Conservation (phyloP, 202 grass and related monocot species). For the Musa balbisiana region DNA sequence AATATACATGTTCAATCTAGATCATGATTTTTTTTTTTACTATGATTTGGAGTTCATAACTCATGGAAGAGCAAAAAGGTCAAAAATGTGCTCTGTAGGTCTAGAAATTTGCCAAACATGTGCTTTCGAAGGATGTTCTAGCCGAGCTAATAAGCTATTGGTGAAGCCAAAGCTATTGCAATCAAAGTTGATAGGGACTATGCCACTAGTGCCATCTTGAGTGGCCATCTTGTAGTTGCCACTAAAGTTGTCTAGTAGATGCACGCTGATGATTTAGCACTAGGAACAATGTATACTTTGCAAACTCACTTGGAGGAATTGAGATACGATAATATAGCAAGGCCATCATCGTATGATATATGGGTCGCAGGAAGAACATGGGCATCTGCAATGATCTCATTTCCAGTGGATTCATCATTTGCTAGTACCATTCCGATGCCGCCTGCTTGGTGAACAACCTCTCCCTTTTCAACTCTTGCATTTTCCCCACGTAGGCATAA, state of each 20-base stretch:
- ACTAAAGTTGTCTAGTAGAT: too few relatives aligned
- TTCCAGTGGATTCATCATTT: slow-evolving; percentile 34
- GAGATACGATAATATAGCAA: slow-evolving; percentile 45
- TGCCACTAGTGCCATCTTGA: too few relatives aligned
- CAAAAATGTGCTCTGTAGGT: too few relatives aligned
- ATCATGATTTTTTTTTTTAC: not conserved
- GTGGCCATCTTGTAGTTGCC: too few relatives aligned
- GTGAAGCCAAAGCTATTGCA: too few relatives aligned
- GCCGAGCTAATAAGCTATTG: too few relatives aligned
- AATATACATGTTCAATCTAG: not conserved
- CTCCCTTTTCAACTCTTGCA: slow-evolving; percentile 32
- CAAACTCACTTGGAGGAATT: slow-evolving; percentile 24
- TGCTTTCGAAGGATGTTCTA: too few relatives aligned
- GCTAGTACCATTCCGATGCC: slow-evolving; percentile 60
- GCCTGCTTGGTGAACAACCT: slow-evolving; percentile 31
- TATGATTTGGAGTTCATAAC: not conserved
- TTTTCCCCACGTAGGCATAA: slow-evolving; percentile 39
- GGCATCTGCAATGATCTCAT: slow-evolving; percentile 41
- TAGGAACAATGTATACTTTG: not conserved
- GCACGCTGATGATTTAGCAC: not conserved
- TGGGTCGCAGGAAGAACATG: slow-evolving; percentile 68
- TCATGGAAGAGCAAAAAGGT: not conserved
- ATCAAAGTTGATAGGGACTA: too few relatives aligned
- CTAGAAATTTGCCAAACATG: too few relatives aligned
- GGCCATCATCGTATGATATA: slow-evolving; percentile 52